These are phyloP conservation scores for Cercophora scortea DNA, from an alignment of 495 filamentous ascomycete genomes.

Conservation along the genomic window DNA sequence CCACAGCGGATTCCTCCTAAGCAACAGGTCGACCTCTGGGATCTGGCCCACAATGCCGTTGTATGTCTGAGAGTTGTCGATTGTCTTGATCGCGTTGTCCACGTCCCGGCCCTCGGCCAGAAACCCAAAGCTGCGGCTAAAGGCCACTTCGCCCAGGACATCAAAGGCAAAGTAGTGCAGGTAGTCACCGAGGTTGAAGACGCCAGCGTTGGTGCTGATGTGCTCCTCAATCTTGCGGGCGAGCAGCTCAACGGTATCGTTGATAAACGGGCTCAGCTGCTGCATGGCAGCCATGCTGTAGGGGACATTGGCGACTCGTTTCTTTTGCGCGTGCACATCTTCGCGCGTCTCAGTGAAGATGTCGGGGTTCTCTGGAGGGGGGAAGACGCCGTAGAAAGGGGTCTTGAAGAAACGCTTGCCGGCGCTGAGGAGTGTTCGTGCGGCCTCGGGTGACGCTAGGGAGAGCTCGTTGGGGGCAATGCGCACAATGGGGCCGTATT, in stretches of 20 bases:
- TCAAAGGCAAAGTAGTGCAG: conserved; percentile 52
- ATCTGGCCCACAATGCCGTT: conserved; percentile 47
- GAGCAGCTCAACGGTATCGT: conserved; percentile 39
- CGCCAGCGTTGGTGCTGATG: conserved; percentile 4
- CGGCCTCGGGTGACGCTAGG: conserved; percentile 41
- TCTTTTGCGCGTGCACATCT: conserved; percentile 47
- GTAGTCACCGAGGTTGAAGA: conserved; percentile 43
- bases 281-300: conserved; percentile 49
- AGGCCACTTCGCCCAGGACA: conserved; percentile 55
- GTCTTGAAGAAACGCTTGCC: conserved; percentile 52
- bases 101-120: conserved; percentile 50
- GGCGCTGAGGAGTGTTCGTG: conserved; percentile 37
- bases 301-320: conserved; percentile 45
- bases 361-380: conserved; percentile 50
- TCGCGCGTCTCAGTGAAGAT: conserved; percentile 51
- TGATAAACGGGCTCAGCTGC: conserved; percentile 38
- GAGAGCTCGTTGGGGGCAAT: conserved; percentile 50
- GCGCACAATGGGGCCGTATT: conserved; percentile 50
- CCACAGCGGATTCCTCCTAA: conserved; percentile 43
- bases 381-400: conserved; percentile 47
- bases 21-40: conserved; percentile 37
- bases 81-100: conserved; percentile 44
- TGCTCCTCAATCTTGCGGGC: conserved; percentile 30
- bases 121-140: conserved; percentile 57
- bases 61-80: conserved; percentile 47